Evolutionary conservation across 1,284 basidiomycete genomes (phyloP).

Genomic region (Filobasidium uniguttulatum): DNA sequence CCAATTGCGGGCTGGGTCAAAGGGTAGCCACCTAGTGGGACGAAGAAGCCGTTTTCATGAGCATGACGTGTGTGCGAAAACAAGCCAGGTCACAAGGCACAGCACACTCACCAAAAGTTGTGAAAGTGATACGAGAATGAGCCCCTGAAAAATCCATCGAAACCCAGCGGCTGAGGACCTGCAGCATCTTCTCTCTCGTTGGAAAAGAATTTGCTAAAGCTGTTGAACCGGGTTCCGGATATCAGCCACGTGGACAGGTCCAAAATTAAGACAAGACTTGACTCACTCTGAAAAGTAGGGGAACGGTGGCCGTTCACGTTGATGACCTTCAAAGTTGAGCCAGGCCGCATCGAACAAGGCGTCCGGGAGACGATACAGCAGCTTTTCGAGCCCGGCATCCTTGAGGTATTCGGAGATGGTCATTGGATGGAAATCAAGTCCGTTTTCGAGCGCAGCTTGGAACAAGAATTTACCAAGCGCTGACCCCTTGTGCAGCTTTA

Average conservation of each 20-base stretch:
- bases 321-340: slow-evolving; percentile 69
- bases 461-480: slow-evolving; percentile 71
- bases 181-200: slow-evolving; percentile 54
- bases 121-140: slow-evolving; percentile 78
- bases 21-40: slow-evolving; percentile 72
- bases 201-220: slow-evolving; percentile 67
- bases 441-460: slow-evolving; percentile 68
- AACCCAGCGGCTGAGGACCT: slow-evolving; percentile 59
- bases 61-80: background rate
- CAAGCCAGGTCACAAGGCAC: background rate
- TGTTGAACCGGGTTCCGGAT: slow-evolving; percentile 25
- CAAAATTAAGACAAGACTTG: background rate
- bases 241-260: background rate
- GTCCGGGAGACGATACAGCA: slow-evolving; percentile 64
- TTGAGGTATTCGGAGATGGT: slow-evolving; percentile 63
- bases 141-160: slow-evolving; percentile 73
- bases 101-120: slow-evolving; percentile 53
- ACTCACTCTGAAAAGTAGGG: slow-evolving; percentile 65
- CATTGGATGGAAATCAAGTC: slow-evolving; percentile 76
- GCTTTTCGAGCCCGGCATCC: slow-evolving; percentile 57
- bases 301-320: slow-evolving; percentile 65
- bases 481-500: slow-evolving; percentile 66
- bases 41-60: background rate
- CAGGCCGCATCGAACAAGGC: slow-evolving; percentile 77
- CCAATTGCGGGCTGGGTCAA: slow-evolving; percentile 75